A percentile compares a stretch with the other conserved stretches of the same genome.
These are phyloP conservation scores for Gentiana dahurica DNA, from an alignment of 257 asterid species.

Conservation along the genomic window DNA sequence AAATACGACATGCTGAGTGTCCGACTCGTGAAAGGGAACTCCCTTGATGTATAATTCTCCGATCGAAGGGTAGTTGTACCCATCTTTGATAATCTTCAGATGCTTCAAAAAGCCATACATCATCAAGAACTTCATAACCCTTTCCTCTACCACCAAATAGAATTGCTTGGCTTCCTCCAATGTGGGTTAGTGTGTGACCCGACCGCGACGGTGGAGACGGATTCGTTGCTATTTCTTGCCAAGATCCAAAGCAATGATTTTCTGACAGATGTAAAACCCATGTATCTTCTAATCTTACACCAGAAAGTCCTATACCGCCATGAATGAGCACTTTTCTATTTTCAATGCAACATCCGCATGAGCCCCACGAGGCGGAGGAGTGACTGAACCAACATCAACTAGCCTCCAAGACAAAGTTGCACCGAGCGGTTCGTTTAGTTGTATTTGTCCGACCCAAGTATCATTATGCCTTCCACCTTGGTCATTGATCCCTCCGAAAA, in stretches of 20 bases:
- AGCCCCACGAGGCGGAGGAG: constrained; percentile 84
- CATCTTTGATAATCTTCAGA: constrained; percentile 46
- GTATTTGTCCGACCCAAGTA: constrained; percentile 59
- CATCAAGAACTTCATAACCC: constrained; percentile 63
- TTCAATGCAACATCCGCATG: constrained; percentile 67
- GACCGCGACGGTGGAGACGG: constrained; percentile 76
- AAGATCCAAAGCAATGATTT: constrained; percentile 44
- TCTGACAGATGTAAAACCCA: constrained; percentile 70
- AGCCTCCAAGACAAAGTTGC: constrained; percentile 61
- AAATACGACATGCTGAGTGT: constrained; percentile 70
- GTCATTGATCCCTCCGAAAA: constrained; percentile 92
- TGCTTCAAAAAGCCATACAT: constrained; percentile 59
- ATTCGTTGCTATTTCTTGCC: constrained; percentile 43
- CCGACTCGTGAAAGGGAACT: constrained; percentile 73
- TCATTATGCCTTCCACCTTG: constrained; percentile 63
- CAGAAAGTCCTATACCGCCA: constrained; percentile 74
- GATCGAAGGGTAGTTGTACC: constrained; percentile 45
- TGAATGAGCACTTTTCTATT: constrained; percentile 53
- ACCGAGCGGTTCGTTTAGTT: constrained; percentile 25
- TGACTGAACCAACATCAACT: constrained; percentile 39
- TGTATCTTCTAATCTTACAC: constrained; percentile 55
- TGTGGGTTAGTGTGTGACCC: constrained; percentile 69
- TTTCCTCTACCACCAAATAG: constrained; percentile 82
- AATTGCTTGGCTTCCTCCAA: constrained; percentile 42
- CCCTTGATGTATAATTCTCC: constrained; percentile 50